Evolutionary conservation across 2,329 filamentous ascomycete genomes (phyloP).

Genomic region (Trichophyton equinum): DNA sequence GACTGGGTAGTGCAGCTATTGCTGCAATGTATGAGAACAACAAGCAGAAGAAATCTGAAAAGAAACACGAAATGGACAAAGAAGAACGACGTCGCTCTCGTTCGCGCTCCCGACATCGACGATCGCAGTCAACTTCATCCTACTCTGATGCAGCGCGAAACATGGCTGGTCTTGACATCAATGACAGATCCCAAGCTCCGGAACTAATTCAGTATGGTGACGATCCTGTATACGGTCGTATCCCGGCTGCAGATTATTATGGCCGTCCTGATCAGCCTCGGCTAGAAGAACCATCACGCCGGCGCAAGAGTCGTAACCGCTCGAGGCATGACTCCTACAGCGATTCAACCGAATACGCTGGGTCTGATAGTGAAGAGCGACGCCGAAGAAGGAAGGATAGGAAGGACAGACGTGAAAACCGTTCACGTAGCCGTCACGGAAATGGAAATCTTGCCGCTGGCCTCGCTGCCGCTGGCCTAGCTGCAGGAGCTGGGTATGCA

Average conservation of each 20-base stretch:
- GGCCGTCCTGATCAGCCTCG: conserved; percentile 28
- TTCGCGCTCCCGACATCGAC: conserved; percentile 20
- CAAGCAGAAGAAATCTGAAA: conserved; percentile 45
- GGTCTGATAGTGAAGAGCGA: conserved; percentile 25
- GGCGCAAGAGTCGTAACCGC: conserved; percentile 32
- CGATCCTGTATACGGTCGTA: conserved; percentile 48
- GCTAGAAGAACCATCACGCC: conserved; percentile 27
- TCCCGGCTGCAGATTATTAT: conserved; percentile 36
- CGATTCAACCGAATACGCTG: conserved; percentile 23
- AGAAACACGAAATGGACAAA: conserved; percentile 24
- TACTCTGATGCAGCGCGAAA: conserved; percentile 33
- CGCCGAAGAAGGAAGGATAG: conserved; percentile 22
- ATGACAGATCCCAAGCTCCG: neutral
- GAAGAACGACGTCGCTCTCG: conserved; percentile 25
- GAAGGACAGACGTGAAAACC: conserved; percentile 20
- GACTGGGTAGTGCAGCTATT: conserved; percentile 48
- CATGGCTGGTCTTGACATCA: neutral
- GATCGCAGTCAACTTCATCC: conserved; percentile 36
- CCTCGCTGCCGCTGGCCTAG: conserved; percentile 43
- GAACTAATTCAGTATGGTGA: conserved; percentile 51
- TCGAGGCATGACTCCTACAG: conserved; percentile 28
- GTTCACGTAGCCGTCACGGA: conserved; percentile 24
- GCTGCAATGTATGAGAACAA: conserved; percentile 52
- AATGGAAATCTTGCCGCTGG: conserved; percentile 21
- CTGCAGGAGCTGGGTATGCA: conserved; percentile 45